phyloP scores from a whole-genome alignment of 1,284 basidiomycete species.

The Amylostereum areolatum region DNA sequence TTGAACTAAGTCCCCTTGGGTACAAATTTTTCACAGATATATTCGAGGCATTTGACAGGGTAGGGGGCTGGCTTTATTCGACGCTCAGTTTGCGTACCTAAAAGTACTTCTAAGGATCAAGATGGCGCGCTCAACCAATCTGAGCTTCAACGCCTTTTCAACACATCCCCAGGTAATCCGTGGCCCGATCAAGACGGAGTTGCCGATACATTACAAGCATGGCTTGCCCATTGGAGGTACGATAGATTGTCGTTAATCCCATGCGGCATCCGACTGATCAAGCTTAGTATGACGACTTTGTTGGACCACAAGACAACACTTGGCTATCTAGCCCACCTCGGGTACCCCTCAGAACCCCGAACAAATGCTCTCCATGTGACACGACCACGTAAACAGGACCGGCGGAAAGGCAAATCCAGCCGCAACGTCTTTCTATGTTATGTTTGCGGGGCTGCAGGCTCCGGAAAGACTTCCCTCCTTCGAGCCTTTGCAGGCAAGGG shows the following conservation, averaged over 20 bases:
- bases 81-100: not conserved
- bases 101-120: slow-evolving; percentile 59
- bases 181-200: slow-evolving; percentile 85
- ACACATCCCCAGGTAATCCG: slow-evolving; percentile 92
- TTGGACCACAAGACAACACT: slow-evolving; percentile 89
- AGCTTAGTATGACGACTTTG: slow-evolving; percentile 87
- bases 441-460: slow-evolving; percentile 92
- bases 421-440: slow-evolving; percentile 91
- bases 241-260: slow-evolving; percentile 11
- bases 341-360: slow-evolving; percentile 71
- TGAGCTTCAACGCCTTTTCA: slow-evolving; percentile 90
- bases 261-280: not conserved
- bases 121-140: slow-evolving; percentile 85
- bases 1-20: slow-evolving; percentile 88
- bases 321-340: slow-evolving; percentile 94
- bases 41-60: slow-evolving; percentile 96
- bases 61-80: slow-evolving; percentile 20
- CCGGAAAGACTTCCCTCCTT: slow-evolving; percentile 88
- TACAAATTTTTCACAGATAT: slow-evolving; percentile 98
- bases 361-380: slow-evolving; percentile 81
- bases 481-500: slow-evolving; percentile 83
- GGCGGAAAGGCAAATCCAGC: slow-evolving; percentile 81
- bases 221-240: slow-evolving; percentile 98
- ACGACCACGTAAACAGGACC: slow-evolving; percentile 77
- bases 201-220: slow-evolving; percentile 91